Conservation (phyloP, 139 green algal genomes). For the Coelastrella sp. region DNA sequence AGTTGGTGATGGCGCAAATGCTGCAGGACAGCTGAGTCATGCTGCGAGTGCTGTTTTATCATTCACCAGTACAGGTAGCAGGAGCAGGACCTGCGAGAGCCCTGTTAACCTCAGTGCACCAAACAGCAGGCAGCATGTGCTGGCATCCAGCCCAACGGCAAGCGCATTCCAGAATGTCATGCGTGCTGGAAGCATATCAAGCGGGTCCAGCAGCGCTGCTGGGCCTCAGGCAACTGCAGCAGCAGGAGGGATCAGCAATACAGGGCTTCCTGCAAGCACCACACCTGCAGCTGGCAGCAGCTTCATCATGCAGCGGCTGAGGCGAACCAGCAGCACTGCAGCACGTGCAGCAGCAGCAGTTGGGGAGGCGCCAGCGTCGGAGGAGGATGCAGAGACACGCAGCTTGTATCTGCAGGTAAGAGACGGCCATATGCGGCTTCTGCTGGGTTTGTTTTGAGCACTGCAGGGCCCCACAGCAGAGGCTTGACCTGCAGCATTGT, state of each 20-base stretch:
- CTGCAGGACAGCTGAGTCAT: neutral
- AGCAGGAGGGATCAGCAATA: neutral
- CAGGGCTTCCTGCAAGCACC: neutral
- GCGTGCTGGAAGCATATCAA: neutral
- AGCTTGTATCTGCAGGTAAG: constrained; percentile 65
- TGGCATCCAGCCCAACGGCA: neutral
- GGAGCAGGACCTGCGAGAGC: neutral
- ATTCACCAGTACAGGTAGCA: neutral
- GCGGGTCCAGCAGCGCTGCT: neutral
- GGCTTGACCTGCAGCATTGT: no score
- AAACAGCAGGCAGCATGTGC: constrained; percentile 13
- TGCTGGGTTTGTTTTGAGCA: neutral
- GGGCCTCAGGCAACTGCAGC: neutral
- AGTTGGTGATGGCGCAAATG: neutral
- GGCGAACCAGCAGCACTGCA: neutral
- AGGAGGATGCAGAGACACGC: constrained; percentile 59
- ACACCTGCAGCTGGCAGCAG: neutral
- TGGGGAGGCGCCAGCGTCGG: neutral
- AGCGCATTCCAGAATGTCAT: neutral
- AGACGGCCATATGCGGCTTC: neutral
- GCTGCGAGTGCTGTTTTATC: neutral
- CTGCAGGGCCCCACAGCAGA: neutral
- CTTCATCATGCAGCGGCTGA: constrained; percentile 14
- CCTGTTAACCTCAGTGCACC: neutral
- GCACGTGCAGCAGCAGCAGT: neutral